These are phyloP conservation scores for Ophiostoma australiae DNA, from an alignment of 2,329 filamentous ascomycete species.

Conservation along the genomic window DNA sequence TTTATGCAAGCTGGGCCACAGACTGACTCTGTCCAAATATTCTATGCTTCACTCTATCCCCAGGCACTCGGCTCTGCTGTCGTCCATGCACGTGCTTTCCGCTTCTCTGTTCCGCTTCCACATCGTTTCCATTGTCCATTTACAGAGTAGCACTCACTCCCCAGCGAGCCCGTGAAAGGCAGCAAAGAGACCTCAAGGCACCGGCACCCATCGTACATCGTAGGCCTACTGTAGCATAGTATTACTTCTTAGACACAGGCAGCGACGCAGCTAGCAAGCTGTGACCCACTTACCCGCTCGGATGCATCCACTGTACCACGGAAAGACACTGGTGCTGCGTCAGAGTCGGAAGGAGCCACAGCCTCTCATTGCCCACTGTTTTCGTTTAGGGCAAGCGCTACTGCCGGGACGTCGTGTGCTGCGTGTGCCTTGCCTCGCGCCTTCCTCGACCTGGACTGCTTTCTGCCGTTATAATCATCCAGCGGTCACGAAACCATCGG, in stretches of 20 bases:
- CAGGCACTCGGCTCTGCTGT: neutral
- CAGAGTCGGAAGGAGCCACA: slow-evolving; percentile 16
- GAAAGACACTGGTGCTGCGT: slow-evolving; percentile 18
- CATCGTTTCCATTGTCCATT: neutral
- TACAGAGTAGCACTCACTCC: neutral
- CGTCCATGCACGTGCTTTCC: slow-evolving; percentile 7
- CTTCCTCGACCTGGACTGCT: slow-evolving; percentile 9
- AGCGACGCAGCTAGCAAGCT: slow-evolving; percentile 7
- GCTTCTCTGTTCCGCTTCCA: neutral
- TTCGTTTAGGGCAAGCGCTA: slow-evolving; percentile 19
- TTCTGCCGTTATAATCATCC: slow-evolving; percentile 12
- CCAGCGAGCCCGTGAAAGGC: neutral
- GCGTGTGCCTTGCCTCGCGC: slow-evolving; percentile 20
- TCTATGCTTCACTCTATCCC: neutral
- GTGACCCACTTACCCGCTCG: slow-evolving; percentile 10
- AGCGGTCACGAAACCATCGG: slow-evolving; percentile 6
- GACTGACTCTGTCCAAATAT: too few species aligned
- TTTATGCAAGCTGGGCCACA: neutral
- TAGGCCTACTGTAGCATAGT: neutral
- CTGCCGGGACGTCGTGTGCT: slow-evolving; percentile 18
- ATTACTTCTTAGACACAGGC: neutral
- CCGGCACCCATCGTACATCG: neutral
- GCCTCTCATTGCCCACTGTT: slow-evolving; percentile 15
- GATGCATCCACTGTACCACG: slow-evolving; percentile 16
- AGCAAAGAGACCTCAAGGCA: neutral